phyloP scores from a whole-genome alignment of 169 alveolate species.

The Blepharisma undulans region DNA sequence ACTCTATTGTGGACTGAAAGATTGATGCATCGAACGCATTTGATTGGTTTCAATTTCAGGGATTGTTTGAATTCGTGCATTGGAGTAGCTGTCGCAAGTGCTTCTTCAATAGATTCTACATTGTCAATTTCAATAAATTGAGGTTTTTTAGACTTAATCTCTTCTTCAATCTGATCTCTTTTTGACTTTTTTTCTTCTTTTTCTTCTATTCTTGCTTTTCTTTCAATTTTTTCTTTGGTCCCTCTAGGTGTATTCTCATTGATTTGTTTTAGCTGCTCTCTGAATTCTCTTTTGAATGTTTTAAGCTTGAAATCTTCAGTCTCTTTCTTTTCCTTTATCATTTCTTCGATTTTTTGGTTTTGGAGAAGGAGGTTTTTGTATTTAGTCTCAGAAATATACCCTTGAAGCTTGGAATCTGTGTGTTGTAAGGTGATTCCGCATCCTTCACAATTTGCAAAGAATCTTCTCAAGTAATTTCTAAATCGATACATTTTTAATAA shows the following conservation, averaged over 20 bases:
- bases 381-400: constrained; percentile 45
- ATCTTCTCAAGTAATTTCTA: not conserved
- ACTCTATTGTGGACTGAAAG: constrained; percentile 1
- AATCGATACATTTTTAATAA: not conserved
- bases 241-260: not conserved
- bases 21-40: constrained; percentile 43
- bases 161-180: not conserved
- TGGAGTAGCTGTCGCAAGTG: not conserved
- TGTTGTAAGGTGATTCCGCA: constrained; percentile 49
- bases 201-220: not conserved
- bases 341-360: not conserved
- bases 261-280: not conserved
- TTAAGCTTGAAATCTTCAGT: not conserved
- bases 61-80: constrained; percentile 24
- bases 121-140: not conserved
- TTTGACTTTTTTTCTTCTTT: not conserved
- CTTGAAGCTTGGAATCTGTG: constrained; percentile 34
- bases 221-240: not conserved
- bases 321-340: not conserved
- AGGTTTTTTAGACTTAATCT: not conserved
- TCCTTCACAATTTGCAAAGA: constrained; percentile 42
- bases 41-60: constrained; percentile 29
- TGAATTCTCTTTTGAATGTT: not conserved
- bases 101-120: constrained; percentile 11
- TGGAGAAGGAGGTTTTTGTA: constrained; percentile 8